Evolutionary conservation across 2,329 filamentous ascomycete genomes (phyloP).

Genomic region (Zasmidium citrigriseum): DNA sequence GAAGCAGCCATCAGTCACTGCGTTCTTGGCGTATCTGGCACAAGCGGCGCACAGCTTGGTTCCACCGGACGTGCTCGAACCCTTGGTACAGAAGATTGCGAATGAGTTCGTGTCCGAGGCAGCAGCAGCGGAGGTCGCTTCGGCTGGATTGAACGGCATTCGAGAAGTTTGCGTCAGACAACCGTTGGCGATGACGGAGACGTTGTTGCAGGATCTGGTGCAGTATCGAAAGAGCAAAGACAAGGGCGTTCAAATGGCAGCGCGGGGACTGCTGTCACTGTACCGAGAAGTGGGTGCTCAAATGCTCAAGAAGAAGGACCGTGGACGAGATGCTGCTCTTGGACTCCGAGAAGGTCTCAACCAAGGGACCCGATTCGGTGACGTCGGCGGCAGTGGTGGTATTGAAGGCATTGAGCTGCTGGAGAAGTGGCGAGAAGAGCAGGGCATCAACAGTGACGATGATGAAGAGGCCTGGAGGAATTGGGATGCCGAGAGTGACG

Average conservation of each 20-base stretch:
- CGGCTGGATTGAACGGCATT: constrained; percentile 91
- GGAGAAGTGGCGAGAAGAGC: constrained; percentile 90
- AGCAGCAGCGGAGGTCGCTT: constrained; percentile 83
- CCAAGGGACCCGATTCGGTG: constrained; percentile 77
- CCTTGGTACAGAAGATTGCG: constrained; percentile 89
- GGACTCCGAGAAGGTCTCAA: constrained; percentile 73
- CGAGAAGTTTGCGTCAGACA: constrained; percentile 91
- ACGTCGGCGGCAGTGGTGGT: constrained; percentile 73
- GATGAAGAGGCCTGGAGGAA: constrained; percentile 58
- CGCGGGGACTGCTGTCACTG: constrained; percentile 83
- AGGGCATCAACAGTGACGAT: constrained; percentile 65
- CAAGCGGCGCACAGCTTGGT: constrained; percentile 90
- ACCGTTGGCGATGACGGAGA: constrained; percentile 94
- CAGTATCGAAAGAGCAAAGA: constrained; percentile 97
- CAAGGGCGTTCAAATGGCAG: constrained; percentile 98
- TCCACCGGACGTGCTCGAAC: constrained; percentile 88
- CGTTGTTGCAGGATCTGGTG: constrained; percentile 90
- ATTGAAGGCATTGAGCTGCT: constrained; percentile 93
- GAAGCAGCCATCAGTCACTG: constrained; percentile 85
- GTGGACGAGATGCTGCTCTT: constrained; percentile 88
- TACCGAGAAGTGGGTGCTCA: constrained; percentile 91
- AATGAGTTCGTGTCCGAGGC: constrained; percentile 98
- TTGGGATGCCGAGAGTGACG: constrained; percentile 64
- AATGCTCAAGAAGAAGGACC: constrained; percentile 83
- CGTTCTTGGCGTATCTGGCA: constrained; percentile 87